Evolutionary conservation across 108 stramenopile genomes (phyloP).

Genomic region (Conticribra guillardii): DNA sequence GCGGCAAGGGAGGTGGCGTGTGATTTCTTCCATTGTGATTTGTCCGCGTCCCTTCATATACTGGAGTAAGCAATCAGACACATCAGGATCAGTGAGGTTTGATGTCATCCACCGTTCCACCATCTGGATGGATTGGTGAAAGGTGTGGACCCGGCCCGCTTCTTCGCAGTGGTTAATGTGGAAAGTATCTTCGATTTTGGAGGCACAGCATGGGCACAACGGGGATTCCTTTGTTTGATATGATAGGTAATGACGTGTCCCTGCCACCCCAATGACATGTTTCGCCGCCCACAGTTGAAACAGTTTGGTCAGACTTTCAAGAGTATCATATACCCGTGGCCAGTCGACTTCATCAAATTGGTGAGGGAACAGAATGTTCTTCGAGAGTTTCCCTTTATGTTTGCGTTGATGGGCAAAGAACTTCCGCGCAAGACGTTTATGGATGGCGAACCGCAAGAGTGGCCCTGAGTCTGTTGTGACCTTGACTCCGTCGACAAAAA

Average conservation of each 20-base stretch:
- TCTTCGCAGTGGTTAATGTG: neutral
- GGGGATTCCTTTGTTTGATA: neutral
- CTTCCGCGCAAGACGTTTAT: neutral
- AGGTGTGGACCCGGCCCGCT: neutral
- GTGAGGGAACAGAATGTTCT: neutral
- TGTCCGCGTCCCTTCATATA: neutral
- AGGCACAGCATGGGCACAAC: neutral
- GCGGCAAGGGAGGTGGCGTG: neutral
- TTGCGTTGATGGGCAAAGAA: neutral
- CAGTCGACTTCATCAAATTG: constrained; percentile 16
- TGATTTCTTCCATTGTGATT: neutral
- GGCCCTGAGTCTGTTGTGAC: neutral
- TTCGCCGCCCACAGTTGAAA: constrained; percentile 6
- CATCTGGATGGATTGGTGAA: neutral
- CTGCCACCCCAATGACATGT: neutral
- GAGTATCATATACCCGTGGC: neutral
- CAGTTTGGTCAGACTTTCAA: neutral
- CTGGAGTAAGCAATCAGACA: neutral
- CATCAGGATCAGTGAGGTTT: neutral
- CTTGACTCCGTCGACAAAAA: constrained; percentile 4
- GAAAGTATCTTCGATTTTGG: neutral
- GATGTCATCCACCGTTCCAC: neutral
- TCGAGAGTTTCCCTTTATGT: no score
- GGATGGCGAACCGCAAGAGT: neutral
- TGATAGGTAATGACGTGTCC: neutral